Percentiles rank a stretch among this genome's conserved stretches.
Evolutionary conservation across 768 basidiomycete species (phyloP).

Genomic region (Hygrocybe punicea): DNA sequence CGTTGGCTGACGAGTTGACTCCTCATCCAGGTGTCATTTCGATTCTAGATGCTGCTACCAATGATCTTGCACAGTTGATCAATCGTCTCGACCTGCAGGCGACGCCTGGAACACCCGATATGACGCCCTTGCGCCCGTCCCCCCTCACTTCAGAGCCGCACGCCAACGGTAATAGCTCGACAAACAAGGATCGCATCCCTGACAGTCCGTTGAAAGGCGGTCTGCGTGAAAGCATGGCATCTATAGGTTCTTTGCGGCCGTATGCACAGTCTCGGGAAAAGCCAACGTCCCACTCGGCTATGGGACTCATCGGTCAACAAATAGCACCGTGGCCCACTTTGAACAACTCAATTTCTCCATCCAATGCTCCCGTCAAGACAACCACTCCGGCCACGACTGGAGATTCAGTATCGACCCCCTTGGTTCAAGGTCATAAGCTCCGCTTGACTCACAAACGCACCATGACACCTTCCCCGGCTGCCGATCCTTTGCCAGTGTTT

Average conservation of each 20-base stretch:
- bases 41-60: conserved; percentile 74
- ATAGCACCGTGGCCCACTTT: conserved; percentile 16
- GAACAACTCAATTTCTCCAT: conserved; percentile 7
- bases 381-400: conserved; percentile 2
- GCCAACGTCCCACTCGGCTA: conserved; percentile 4
- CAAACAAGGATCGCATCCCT: conserved; percentile 18
- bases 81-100: conserved; percentile 79
- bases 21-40: conserved; percentile 53
- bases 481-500: conserved; percentile 57
- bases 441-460: conserved; percentile 51
- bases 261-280: conserved; percentile 32
- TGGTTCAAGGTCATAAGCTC: conserved; percentile 10
- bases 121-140: conserved; percentile 44
- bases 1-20: conserved; percentile 3
- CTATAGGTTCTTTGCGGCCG: conserved; percentile 42
- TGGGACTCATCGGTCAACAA: conserved; percentile 17
- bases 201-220: conserved; percentile 41
- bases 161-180: conserved; percentile 34
- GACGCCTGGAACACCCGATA: conserved; percentile 58
- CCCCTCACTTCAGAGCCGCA: conserved; percentile 20
- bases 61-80: conserved; percentile 74
- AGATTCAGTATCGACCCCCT: neutral
- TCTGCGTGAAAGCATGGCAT: conserved; percentile 37
- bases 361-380: conserved; percentile 24
- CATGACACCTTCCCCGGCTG: conserved; percentile 54